These are phyloP conservation scores for Auricularia cornea DNA, from an alignment of 768 basidiomycete species.

Conservation along the genomic window DNA sequence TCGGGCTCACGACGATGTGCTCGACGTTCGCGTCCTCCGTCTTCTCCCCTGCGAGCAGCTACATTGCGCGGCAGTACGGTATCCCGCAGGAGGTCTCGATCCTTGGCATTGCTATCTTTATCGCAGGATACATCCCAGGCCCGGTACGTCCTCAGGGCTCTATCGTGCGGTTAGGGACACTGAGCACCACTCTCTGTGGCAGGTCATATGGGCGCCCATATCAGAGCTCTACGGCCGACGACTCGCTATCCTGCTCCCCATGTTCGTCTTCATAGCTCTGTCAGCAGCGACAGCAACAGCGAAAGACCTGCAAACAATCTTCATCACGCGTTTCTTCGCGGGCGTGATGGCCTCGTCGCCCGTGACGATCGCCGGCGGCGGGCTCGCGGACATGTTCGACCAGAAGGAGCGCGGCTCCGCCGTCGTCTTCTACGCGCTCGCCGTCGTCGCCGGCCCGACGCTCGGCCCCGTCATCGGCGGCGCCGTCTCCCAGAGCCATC, in stretches of 20 bases:
- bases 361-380: constrained; percentile 18
- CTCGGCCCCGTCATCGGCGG: constrained; percentile 23
- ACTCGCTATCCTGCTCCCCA: constrained; percentile 16
- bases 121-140: constrained; percentile 8
- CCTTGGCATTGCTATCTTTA: constrained; percentile 16
- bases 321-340: constrained; percentile 24
- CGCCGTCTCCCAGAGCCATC: constrained; percentile 17
- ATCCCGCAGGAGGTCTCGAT: constrained; percentile 20
- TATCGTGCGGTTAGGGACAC: too few relatives aligned
- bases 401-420: constrained; percentile 18
- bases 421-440: constrained; percentile 24
- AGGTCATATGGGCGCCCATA: constrained; percentile 17
- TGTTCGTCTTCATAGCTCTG: constrained; percentile 25
- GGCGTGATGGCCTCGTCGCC: constrained; percentile 21
- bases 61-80: constrained; percentile 17
- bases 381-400: constrained; percentile 9
- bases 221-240: constrained; percentile 24
- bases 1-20: constrained; percentile 25
- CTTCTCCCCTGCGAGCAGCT: constrained; percentile 18
- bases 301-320: constrained; percentile 25
- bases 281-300: constrained; percentile 25
- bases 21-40: constrained; percentile 24
- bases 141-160: constrained; percentile 18
- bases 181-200: too few relatives aligned
- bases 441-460: constrained; percentile 25